Conservation (phyloP, 805 yeast species). For the Starmerella sirachaensis region DNA sequence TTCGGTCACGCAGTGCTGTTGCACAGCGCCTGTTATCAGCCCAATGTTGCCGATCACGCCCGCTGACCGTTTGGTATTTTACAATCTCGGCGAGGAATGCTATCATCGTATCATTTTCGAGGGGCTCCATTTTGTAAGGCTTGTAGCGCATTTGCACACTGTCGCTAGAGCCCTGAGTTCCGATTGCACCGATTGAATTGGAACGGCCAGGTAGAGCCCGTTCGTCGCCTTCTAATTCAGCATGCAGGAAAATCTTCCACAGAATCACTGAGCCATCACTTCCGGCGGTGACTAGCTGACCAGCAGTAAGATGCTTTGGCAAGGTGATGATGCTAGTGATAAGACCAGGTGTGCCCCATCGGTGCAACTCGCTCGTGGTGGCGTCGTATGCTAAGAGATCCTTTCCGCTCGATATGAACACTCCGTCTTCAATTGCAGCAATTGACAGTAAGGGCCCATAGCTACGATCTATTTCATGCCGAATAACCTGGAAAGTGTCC, state of each 20-base stretch:
- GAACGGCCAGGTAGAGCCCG: background rate
- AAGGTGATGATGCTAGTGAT: conserved; percentile 19
- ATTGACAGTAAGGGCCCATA: conserved; percentile 43
- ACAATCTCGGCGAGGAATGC: conserved; percentile 50
- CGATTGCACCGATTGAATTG: background rate
- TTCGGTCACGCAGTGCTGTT: conserved; percentile 48
- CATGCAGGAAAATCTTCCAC: conserved; percentile 44
- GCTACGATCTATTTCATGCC: conserved; percentile 19
- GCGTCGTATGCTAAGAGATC: conserved; percentile 44
- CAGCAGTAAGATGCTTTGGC: conserved; percentile 7
- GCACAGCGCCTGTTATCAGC: conserved; percentile 85
- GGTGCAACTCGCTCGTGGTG: conserved; percentile 33
- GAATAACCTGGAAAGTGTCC: conserved; percentile 58
- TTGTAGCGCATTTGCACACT: conserved; percentile 2
- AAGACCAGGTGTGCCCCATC: conserved; percentile 20
- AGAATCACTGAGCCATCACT: conserved; percentile 53
- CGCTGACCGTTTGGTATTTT: conserved; percentile 66
- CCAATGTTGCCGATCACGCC: conserved; percentile 51
- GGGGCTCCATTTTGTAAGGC: conserved; percentile 19
- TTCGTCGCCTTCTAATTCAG: conserved; percentile 3
- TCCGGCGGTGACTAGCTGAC: conserved; percentile 19
- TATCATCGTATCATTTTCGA: conserved; percentile 53
- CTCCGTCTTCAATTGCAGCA: conserved; percentile 42
- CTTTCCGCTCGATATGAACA: conserved; percentile 49
- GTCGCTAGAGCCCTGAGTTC: background rate